Base-by-base conservation (phyloP, 2,329 filamentous ascomycete species). In the Alternaria ventricosa region DNA sequence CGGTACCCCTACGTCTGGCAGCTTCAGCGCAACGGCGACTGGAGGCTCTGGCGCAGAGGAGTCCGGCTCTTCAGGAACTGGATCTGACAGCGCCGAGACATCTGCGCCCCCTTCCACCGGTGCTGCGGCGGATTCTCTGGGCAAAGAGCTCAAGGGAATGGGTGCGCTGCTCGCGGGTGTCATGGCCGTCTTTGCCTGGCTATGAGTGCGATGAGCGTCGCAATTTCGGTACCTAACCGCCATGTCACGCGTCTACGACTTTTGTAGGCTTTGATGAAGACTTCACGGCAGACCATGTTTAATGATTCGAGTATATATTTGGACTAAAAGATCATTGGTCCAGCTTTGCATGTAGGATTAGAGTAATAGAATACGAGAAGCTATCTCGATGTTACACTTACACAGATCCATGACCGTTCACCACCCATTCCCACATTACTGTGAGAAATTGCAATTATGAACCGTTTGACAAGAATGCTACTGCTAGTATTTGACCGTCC, bases 121-220 rank as follows among this genome's bases (percentile, higher is more conserved):
- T 20, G 74, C 65, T 8, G 72, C 71, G n/a, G 43, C 68, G 1
- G 69, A 69, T 27, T 60, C 64, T 3, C 54, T 72, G 28, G 67
- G 65, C 9, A 60, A 65, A 10, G 72, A 73, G 57, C 62, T 75
- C 15, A 75, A 66, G 51, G 63, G 71, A 15, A 64, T 69, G 44
- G 68, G 67, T 18, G 60, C 66, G 4, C 68, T 65, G 12, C 46
- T 77, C 13, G 67, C 62, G 4, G 68, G 63, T 45, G 71, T 71
- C 3, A 47, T 77, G 61, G 68, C 65, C 3, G 50, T 72, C 5
- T 69, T 76, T 41, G 68, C 70, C 43, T 77, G 69, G 69, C 69
- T 71, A 23, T 72, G 22, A 61, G 23, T 33, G n/a, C 6, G 1
- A 3, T 13, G 6, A 0, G 1, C 33, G 27, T 25, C 0, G 8